These are phyloP conservation scores for Paracamarosporium sp. DNA, from an alignment of 2,329 filamentous ascomycete species.

Conservation along the genomic window DNA sequence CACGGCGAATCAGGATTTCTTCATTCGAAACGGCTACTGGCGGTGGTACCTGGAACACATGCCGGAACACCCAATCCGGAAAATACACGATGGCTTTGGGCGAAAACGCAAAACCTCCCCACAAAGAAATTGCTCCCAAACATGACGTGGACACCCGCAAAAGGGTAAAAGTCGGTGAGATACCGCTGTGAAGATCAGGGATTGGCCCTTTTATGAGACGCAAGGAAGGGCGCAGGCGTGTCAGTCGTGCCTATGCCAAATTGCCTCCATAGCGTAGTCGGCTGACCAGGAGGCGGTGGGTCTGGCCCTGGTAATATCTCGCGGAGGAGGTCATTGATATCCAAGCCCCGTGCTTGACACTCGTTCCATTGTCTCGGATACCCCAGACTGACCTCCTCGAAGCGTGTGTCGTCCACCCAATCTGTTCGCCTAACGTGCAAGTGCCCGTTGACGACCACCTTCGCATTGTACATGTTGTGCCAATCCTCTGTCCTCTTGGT, in stretches of 20 bases:
- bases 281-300: constrained; percentile 29
- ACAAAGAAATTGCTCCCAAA: not conserved
- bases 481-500: constrained; percentile 56
- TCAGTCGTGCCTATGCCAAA: constrained; percentile 25
- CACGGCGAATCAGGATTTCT: not conserved
- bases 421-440: constrained; percentile 55
- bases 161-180: not conserved
- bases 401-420: constrained; percentile 54
- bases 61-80: not conserved
- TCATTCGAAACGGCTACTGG: not conserved
- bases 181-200: not conserved
- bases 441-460: constrained; percentile 56
- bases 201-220: not conserved
- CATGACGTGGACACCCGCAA: not conserved
- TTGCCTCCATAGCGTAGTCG: constrained; percentile 35
- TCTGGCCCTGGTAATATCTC: constrained; percentile 54
- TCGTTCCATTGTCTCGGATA: constrained; percentile 57
- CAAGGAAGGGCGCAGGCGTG: constrained; percentile 1
- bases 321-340: constrained; percentile 54
- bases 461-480: constrained; percentile 55
- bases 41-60: not conserved
- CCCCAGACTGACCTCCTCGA: constrained; percentile 56
- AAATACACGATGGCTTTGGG: not conserved
- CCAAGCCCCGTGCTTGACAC: constrained; percentile 49
- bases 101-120: too few species aligned